A percentile compares a stretch with the other conserved stretches of the same genome.
phyloP scores from a whole-genome alignment of 257 asterid genomes.

The Salvia miltiorrhiza region DNA sequence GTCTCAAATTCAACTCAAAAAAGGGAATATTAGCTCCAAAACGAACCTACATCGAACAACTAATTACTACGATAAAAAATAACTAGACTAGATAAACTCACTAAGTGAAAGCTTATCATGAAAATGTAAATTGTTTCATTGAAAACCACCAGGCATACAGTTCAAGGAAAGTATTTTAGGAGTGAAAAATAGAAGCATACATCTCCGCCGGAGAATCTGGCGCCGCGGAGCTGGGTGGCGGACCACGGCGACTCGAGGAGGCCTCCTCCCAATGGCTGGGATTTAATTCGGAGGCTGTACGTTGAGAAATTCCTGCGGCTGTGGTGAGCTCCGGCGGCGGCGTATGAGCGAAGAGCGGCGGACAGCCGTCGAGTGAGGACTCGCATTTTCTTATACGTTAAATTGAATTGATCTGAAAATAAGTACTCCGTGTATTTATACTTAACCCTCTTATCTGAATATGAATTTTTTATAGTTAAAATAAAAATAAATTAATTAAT shows the following conservation, averaged over 20 bases:
- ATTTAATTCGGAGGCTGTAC: conserved; percentile 9
- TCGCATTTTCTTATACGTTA: conserved; percentile 33
- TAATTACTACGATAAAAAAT: background rate
- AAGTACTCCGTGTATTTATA: background rate
- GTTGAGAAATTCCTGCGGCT: conserved; percentile 25
- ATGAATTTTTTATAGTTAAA: no score
- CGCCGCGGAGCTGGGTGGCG: conserved; percentile 70
- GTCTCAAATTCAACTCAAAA: no score
- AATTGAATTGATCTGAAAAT: background rate
- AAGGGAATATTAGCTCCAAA: no score
- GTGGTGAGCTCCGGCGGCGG: conserved; percentile 22
- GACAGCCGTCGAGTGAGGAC: conserved; percentile 29
- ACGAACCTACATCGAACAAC: background rate
- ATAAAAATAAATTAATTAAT: no score
- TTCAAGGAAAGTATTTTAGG: background rate
- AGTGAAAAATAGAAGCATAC: conserved; percentile 31
- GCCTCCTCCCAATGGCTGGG: conserved; percentile 22
- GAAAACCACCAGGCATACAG: background rate
- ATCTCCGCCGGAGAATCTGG: conserved; percentile 80
- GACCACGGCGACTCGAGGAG: conserved; percentile 65
- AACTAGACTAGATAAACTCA: no score
- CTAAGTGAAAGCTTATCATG: background rate
- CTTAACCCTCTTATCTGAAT: no score
- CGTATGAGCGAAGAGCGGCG: conserved; percentile 35
- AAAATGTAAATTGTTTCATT: background rate